Conservation (phyloP, 176 grass and related monocot genomes). For the Eragrostis curvula region DNA sequence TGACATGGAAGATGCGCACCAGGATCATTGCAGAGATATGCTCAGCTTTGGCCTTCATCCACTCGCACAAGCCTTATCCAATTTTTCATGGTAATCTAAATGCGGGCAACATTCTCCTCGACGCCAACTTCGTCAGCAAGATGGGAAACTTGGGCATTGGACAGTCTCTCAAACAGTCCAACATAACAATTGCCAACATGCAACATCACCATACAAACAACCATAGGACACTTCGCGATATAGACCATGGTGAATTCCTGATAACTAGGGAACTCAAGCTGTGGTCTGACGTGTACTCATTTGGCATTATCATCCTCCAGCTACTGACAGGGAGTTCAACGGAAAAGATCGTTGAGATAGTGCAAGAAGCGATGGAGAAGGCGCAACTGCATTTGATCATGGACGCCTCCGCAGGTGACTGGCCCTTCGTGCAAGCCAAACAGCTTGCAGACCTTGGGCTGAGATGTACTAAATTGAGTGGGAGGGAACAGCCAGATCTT, state of each 20-base stretch:
- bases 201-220: slow-evolving; percentile 43
- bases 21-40: slow-evolving; percentile 77
- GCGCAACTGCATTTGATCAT: slow-evolving; percentile 57
- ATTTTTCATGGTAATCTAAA: slow-evolving; percentile 76
- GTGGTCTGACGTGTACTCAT: slow-evolving; percentile 70
- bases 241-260: slow-evolving; percentile 47
- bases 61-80: slow-evolving; percentile 62
- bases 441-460: slow-evolving; percentile 73
- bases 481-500: slow-evolving; percentile 59
- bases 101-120: slow-evolving; percentile 72
- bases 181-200: slow-evolving; percentile 42
- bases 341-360: slow-evolving; percentile 47
- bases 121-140: slow-evolving; percentile 72
- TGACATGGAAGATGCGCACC: slow-evolving; percentile 70
- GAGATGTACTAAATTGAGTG: slow-evolving; percentile 53
- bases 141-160: slow-evolving; percentile 62
- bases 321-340: slow-evolving; percentile 68
- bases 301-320: slow-evolving; percentile 74
- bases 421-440: slow-evolving; percentile 77
- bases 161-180: slow-evolving; percentile 43
- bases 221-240: neutral
- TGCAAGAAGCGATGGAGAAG: slow-evolving; percentile 63
- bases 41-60: slow-evolving; percentile 77
- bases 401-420: slow-evolving; percentile 65
- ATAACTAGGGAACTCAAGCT: slow-evolving; percentile 55